These are phyloP conservation scores for Dillenia turbinata DNA, from an alignment of 164 flowering plant genomes.

Conservation along the genomic window DNA sequence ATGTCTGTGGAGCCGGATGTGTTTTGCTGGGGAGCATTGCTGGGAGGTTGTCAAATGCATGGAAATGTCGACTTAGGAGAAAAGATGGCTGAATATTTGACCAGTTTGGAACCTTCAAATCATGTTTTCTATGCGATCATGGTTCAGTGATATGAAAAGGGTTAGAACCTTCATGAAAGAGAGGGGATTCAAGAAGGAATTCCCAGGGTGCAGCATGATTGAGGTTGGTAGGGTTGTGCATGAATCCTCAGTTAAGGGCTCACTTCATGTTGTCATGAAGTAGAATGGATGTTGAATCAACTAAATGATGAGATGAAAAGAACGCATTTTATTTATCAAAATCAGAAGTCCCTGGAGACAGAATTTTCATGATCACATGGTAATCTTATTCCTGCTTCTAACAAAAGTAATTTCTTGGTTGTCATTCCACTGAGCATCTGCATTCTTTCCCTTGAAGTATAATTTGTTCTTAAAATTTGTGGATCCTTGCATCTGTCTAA, in stretches of 20 bases:
- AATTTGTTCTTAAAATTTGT: too few species aligned
- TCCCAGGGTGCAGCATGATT: constrained; percentile 69
- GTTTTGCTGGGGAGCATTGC: constrained; percentile 81
- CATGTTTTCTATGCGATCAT: constrained; percentile 66
- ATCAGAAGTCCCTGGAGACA: too few species aligned
- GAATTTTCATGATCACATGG: too few species aligned
- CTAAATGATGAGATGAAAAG: constrained; percentile 26
- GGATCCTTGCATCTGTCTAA: too few species aligned
- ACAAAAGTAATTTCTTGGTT: too few species aligned
- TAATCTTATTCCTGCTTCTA: too few species aligned
- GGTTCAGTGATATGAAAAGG: constrained; percentile 46
- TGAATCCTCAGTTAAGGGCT: constrained; percentile 60
- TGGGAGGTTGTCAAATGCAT: constrained; percentile 79
- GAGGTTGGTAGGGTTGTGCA: constrained; percentile 57
- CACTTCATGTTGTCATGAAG: constrained; percentile 29
- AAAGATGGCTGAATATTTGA: constrained; percentile 43
- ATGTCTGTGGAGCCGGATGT: constrained; percentile 86
- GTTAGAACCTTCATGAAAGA: constrained; percentile 52
- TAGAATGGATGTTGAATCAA: constrained; percentile 28
- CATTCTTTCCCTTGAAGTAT: too few species aligned
- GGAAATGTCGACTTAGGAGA: constrained; percentile 63
- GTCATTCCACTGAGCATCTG: too few species aligned
- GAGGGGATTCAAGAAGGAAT: constrained; percentile 46
- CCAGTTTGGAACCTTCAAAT: constrained; percentile 55
- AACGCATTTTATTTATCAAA: neutral